Base-by-base conservation (phyloP, 352 stramenopile species). In the Pythium graminicola region DNA sequence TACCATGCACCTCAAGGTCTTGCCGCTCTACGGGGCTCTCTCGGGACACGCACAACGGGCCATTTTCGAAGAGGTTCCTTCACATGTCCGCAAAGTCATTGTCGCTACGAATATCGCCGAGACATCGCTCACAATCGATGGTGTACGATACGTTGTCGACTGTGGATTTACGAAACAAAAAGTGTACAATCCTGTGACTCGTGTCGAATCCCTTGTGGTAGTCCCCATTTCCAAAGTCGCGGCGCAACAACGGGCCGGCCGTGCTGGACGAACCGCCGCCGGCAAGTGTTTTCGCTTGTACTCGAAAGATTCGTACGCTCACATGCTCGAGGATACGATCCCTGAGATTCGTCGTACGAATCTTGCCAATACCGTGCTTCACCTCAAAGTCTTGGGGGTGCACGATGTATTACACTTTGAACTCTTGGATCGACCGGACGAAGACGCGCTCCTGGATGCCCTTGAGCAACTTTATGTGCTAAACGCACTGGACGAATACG, bases 251-350 rank as follows among this genome's bases (percentile, higher is more conserved):
- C 76, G 96, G 27, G 81, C 89, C 9, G 96, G 96, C 64, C 91
- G 96, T 59, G 97, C 97, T 0, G 97, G 97, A 17, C 81, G 97
- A 60, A 99, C 96, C 0, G 67, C 84, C 16, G 90, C 97, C 1
- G 97, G 97, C 22, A 99, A 99, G 60, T 99, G 96, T 62, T 99
- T 98, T 64, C 89, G 97, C 0, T 71, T 99, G 11, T 99, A 99
- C 69, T 98, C 95, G n/a, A 97, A 99, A 66, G 67, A 86, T 24
- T 97, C 85, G 38, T 99, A 99, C 73, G 76, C 94, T 35, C 70
- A 94, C 32, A 95, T 99, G 72, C 80, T 98, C 51, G 83, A 98
- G 64, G 94, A 99, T 64, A 99, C 91, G 0, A 97, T 99, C 56
- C 96, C 97, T 0, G 96, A 99, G 73, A 99, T 99, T 63, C 77